Conservation (phyloP, 495 filamentous ascomycete genomes). For the Copromyces sp. region DNA sequence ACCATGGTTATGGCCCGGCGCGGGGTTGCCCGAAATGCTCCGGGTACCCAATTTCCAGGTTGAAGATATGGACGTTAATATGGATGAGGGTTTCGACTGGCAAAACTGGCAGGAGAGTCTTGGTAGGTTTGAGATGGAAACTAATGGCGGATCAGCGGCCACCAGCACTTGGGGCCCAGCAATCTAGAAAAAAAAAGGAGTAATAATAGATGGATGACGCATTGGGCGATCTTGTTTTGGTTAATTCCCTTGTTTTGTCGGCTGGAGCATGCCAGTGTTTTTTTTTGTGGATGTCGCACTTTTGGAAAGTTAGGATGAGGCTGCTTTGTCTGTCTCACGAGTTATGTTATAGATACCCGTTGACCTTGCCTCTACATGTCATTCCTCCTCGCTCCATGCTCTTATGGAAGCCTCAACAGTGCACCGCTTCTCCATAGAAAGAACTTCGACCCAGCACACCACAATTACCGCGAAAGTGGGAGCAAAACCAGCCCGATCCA, state of each 20-base stretch:
- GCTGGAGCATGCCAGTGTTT: not conserved
- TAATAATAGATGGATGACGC: not conserved
- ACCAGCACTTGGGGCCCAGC: conserved; percentile 13
- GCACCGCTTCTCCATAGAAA: too few relatives aligned
- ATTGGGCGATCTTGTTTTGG: not conserved
- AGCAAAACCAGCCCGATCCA: too few relatives aligned
- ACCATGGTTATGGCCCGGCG: conserved; percentile 34
- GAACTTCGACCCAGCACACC: too few relatives aligned
- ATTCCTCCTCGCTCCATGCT: too few relatives aligned
- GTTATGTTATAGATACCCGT: conserved; percentile 1
- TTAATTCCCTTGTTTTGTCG: not conserved
- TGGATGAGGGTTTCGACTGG: conserved; percentile 37
- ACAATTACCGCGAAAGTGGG: too few relatives aligned
- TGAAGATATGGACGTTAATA: conserved; percentile 31
- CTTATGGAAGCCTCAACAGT: too few relatives aligned
- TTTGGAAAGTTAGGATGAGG: not conserved
- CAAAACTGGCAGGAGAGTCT: conserved; percentile 36
- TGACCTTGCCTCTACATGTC: not conserved
- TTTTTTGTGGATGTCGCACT: not conserved
- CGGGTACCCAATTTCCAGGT: conserved; percentile 13
- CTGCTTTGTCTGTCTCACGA: not conserved
- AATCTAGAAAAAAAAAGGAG: not conserved
- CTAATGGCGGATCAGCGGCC: conserved; percentile 12
- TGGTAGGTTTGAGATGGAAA: conserved; percentile 23
- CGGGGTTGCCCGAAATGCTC: conserved; percentile 9